Base-by-base conservation (phyloP, 2,329 filamentous ascomycete genomes). In the Mycosphaerella sp. region DNA sequence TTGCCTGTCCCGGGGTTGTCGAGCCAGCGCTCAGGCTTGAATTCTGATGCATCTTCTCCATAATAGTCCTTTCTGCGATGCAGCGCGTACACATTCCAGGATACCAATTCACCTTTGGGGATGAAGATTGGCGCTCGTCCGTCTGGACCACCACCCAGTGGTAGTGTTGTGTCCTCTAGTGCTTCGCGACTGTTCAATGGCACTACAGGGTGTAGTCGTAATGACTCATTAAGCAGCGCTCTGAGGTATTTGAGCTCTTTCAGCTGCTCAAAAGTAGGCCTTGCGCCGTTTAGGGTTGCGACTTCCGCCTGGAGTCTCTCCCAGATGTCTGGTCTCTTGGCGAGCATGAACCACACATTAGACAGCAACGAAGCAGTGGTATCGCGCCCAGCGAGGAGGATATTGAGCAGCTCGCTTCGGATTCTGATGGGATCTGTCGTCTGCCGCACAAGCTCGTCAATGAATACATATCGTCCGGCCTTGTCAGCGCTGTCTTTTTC, bases 101-200 rank as follows among this genome's bases (percentile, higher is more conserved):
- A 74, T 54, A 93, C 73, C 5, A 77, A 68, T 1, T 81, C 82
- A 62, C 84, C 80, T 66, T 86, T 84, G 52, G 79, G 77, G 7
- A 89, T 70, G 52, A 81, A 80, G 1, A 91, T 64, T 0, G 85
- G 86, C 39, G 75, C 70, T 1, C 70, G 67, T 34, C 74, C 75
- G 55, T 79, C 74, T 3, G 70, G 64, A 0, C 77, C 77, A 14
- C 76, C 77, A n/a, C 77, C 88, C 14, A 75, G 73, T 0, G 88
- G 88, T 1, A 94, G 78, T 0, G 81, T 86, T 2, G 87, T 90
- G 71, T 90, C 85, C 52, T 75, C 76, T 10, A 88, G 75, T 10
- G 87, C 80, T 28, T 84, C 73, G 55, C 89, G 84, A 45, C 88
- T 78, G 70, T 93, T 93, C 73, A 86, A 86, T 1, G 88, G 87